These are phyloP conservation scores for Aspergillus pseudonomiae DNA, from an alignment of 2,329 filamentous ascomycete species.

Conservation along the genomic window DNA sequence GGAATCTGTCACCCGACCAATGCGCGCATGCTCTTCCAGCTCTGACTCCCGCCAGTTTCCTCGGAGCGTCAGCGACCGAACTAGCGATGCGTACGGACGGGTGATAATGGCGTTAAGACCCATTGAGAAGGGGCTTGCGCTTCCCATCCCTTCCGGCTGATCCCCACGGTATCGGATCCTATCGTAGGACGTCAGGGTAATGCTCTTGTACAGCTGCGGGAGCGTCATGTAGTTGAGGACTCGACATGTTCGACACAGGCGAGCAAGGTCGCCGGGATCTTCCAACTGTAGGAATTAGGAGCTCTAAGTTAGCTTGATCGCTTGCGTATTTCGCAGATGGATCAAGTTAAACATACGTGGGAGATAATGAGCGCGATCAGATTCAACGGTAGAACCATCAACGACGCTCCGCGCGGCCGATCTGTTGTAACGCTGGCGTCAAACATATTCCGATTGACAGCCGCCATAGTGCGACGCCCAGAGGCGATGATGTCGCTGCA, in stretches of 20 bases:
- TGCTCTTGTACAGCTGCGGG: conserved; percentile 61
- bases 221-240: conserved; percentile 67
- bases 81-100: conserved; percentile 55
- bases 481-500: conserved; percentile 28
- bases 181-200: conserved; percentile 61
- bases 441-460: conserved; percentile 48
- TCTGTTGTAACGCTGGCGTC: conserved; percentile 37
- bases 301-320: background rate
- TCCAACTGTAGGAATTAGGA: conserved; percentile 51
- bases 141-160: conserved; percentile 62
- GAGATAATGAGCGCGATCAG: conserved; percentile 61
- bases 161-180: conserved; percentile 62
- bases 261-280: conserved; percentile 60
- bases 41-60: conserved; percentile 63
- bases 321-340: background rate
- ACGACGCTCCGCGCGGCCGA: conserved; percentile 31
- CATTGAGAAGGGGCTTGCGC: conserved; percentile 65
- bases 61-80: conserved; percentile 55
- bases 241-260: conserved; percentile 62
- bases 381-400: conserved; percentile 57
- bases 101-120: conserved; percentile 65
- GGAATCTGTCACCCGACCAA: conserved; percentile 64
- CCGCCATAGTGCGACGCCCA: conserved; percentile 43
- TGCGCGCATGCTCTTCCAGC: conserved; percentile 59
- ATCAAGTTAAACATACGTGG: conserved; percentile 45